phyloP scores from a whole-genome alignment of 2,329 filamentous ascomycete genomes.

The Aspergillus sp. region DNA sequence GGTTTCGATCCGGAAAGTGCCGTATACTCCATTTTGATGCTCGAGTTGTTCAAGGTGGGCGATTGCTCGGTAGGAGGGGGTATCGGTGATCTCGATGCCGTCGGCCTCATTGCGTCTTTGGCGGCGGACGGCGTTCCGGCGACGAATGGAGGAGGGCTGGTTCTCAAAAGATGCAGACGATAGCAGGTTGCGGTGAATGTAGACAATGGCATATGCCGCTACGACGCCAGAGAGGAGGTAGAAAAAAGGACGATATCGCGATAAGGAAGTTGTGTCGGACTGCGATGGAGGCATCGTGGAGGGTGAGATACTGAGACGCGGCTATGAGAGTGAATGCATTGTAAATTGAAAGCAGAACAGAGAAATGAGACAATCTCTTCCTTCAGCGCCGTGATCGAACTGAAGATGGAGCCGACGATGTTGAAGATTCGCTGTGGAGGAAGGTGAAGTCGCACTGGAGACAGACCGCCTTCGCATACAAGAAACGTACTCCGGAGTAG shows the following conservation, averaged over 20 bases:
- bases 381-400: too few species aligned
- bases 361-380: too few species aligned
- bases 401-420: too few species aligned
- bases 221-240: conserved; percentile 36
- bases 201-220: conserved; percentile 35
- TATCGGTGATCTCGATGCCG: conserved; percentile 16
- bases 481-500: too few species aligned
- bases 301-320: conserved; percentile 5
- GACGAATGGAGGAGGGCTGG: conserved; percentile 24
- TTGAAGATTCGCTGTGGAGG: too few species aligned
- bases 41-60: conserved; percentile 34
- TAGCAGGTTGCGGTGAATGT: conserved; percentile 25
- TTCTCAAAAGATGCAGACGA: conserved; percentile 18
- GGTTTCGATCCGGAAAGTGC: conserved; percentile 36
- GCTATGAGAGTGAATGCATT: conserved; percentile 12
- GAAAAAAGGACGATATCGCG: conserved; percentile 34
- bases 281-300: conserved; percentile 25
- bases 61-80: conserved; percentile 31
- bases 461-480: too few species aligned
- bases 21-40: conserved; percentile 34
- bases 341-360: conserved; percentile 1
- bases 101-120: conserved; percentile 22
- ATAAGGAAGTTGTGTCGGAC: conserved; percentile 23
- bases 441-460: too few species aligned
- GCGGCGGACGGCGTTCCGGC: conserved; percentile 34